Conservation (phyloP, 208 protist genomes). For the Leishmania turanica region DNA sequence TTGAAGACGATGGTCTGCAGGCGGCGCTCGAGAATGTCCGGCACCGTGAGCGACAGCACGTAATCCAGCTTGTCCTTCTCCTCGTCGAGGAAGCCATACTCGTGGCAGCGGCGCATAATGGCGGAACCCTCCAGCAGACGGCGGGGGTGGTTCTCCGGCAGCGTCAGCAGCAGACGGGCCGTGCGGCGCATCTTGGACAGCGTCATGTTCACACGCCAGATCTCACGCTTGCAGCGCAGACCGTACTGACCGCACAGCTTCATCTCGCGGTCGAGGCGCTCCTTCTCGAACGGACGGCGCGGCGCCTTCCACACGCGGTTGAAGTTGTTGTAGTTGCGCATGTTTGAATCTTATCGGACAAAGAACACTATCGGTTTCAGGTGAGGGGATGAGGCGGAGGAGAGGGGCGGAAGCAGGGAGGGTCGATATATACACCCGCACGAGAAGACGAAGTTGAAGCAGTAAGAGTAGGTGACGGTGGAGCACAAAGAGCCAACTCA, state of each 20-base stretch:
- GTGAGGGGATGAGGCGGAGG: not conserved
- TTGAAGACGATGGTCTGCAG: slow-evolving; percentile 99
- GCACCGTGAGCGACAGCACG: slow-evolving; percentile 98
- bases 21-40: slow-evolving; percentile 99
- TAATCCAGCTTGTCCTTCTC: slow-evolving; percentile 99
- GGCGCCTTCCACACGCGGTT: slow-evolving; percentile 97
- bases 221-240: slow-evolving; percentile 99
- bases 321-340: slow-evolving; percentile 97
- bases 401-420: not conserved
- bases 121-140: slow-evolving; percentile 98
- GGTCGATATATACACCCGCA: not conserved
- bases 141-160: slow-evolving; percentile 97
- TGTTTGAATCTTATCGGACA: slow-evolving; percentile 15
- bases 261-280: slow-evolving; percentile 99
- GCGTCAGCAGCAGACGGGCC: slow-evolving; percentile 99
- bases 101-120: slow-evolving; percentile 98
- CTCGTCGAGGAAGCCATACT: slow-evolving; percentile 96
- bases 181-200: slow-evolving; percentile 99
- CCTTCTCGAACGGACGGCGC: slow-evolving; percentile 99
- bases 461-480: not conserved
- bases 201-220: slow-evolving; percentile 98
- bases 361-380: not conserved
- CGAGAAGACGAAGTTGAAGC: not conserved
- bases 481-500: not conserved
- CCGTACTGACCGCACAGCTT: slow-evolving; percentile 99